Percentiles rank a stretch among this genome's conserved stretches.
Evolutionary conservation across 1,284 basidiomycete species (phyloP).

Genomic region (Naganishia cerealis): DNA sequence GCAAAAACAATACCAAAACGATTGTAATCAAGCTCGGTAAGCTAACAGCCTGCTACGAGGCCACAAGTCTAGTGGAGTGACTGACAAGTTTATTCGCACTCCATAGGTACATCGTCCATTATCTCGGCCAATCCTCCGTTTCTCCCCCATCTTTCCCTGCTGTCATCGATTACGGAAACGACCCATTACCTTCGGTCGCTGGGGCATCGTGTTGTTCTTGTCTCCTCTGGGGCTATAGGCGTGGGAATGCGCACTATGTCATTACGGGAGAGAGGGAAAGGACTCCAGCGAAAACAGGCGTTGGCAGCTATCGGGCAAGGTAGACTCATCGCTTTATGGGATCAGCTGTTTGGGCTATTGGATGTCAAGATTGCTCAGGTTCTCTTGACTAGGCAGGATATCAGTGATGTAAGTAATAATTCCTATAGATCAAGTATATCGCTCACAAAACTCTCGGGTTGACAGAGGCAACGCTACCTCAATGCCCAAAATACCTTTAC

Average conservation of each 20-base stretch:
- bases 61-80: constrained; percentile 7
- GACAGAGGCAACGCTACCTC: constrained; percentile 81
- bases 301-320: constrained; percentile 96
- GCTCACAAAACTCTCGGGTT: constrained; percentile 5
- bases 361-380: constrained; percentile 96
- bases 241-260: constrained; percentile 91
- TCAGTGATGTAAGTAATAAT: constrained; percentile 76
- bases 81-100: constrained; percentile 22
- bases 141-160: constrained; percentile 81
- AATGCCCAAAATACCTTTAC: constrained; percentile 92
- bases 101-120: constrained; percentile 84
- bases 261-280: constrained; percentile 75
- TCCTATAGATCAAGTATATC: not conserved
- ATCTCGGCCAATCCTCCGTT: constrained; percentile 81
- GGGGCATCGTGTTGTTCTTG: constrained; percentile 91
- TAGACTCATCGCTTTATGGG: constrained; percentile 91
- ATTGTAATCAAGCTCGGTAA: constrained; percentile 84
- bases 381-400: constrained; percentile 88
- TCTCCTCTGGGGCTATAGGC: constrained; percentile 93
- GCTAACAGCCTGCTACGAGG: constrained; percentile 37
- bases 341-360: constrained; percentile 88
- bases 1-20: constrained; percentile 53
- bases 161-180: constrained; percentile 89
- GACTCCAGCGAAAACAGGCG: constrained; percentile 88
- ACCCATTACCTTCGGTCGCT: constrained; percentile 72